Conservation (phyloP, 768 basidiomycete genomes). For the Collybia mongolica region DNA sequence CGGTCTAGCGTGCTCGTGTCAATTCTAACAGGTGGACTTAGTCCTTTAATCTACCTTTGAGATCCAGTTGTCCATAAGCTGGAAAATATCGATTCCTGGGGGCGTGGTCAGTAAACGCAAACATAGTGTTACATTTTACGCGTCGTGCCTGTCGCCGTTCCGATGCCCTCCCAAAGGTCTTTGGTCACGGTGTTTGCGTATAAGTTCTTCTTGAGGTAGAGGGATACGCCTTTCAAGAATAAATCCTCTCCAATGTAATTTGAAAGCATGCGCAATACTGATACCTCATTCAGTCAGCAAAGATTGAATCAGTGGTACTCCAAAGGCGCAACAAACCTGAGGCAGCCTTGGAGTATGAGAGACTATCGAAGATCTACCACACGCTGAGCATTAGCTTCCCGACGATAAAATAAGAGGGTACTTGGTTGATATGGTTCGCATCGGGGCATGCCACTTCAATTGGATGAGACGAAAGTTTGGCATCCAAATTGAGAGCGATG, state of each 20-base stretch:
- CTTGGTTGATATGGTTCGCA: constrained; percentile 80
- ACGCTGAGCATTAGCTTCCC: background rate
- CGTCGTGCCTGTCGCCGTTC: constrained; percentile 57
- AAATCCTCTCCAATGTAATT: constrained; percentile 85
- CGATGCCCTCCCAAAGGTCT: constrained; percentile 88
- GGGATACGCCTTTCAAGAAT: constrained; percentile 86
- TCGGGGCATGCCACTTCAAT: constrained; percentile 91
- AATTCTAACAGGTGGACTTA: background rate
- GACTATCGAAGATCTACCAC: constrained; percentile 78
- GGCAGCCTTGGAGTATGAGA: constrained; percentile 85
- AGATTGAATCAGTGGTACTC: too few relatives aligned
- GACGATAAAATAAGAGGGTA: constrained; percentile 14
- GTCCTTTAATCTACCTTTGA: constrained; percentile 48
- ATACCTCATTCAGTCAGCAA: too few relatives aligned
- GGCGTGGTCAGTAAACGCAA: background rate
- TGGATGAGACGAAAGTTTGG: constrained; percentile 86
- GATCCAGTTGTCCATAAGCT: constrained; percentile 92
- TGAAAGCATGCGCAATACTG: constrained; percentile 92
- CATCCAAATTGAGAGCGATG: constrained; percentile 75
- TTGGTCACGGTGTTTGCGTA: constrained; percentile 83
- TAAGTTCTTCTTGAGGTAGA: constrained; percentile 87
- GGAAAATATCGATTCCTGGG: constrained; percentile 62
- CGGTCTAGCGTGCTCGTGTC: constrained; percentile 44
- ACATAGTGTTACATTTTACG: background rate
- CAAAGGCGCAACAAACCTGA: constrained; percentile 45